These are phyloP conservation scores for Nicotiana obtusifolia DNA, from an alignment of 257 asterid genomes.

Conservation along the genomic window DNA sequence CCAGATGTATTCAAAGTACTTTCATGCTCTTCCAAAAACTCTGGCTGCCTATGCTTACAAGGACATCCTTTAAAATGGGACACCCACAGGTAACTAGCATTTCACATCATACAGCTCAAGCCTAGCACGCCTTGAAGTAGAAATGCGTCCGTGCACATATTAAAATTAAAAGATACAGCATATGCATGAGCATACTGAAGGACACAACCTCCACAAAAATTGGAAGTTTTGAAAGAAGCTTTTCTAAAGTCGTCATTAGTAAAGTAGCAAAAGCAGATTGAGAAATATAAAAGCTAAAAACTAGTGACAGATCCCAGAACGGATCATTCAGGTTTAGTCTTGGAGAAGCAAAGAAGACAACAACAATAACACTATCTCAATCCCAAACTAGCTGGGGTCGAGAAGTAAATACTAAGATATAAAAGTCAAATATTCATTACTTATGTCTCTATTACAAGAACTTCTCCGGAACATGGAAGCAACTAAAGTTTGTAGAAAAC, in stretches of 20 bases:
- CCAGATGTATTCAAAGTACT: neutral
- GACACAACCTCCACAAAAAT: neutral
- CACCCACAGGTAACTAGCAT: neutral
- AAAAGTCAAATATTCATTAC: neutral
- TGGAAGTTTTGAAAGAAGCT: too few relatives aligned
- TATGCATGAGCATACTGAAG: neutral
- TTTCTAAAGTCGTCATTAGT: neutral
- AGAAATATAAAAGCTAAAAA: neutral
- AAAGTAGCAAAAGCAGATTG: neutral
- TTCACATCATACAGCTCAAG: neutral
- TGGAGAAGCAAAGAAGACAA: neutral
- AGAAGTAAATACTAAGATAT: neutral
- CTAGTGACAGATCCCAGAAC: neutral
- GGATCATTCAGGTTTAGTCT: neutral
- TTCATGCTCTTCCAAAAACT: neutral
- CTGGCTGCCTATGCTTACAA: neutral
- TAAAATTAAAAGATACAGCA: neutral
- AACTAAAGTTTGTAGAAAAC: neutral
- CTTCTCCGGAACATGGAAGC: neutral
- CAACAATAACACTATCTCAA: neutral
- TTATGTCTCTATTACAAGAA: neutral
- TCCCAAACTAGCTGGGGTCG: neutral
- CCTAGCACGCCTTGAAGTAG: neutral
- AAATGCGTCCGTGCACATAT: neutral
- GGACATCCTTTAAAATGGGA: neutral